Evolutionary conservation across 169 alveolate genomes (phyloP).

Genomic region (Prorocentrum cordatum): DNA sequence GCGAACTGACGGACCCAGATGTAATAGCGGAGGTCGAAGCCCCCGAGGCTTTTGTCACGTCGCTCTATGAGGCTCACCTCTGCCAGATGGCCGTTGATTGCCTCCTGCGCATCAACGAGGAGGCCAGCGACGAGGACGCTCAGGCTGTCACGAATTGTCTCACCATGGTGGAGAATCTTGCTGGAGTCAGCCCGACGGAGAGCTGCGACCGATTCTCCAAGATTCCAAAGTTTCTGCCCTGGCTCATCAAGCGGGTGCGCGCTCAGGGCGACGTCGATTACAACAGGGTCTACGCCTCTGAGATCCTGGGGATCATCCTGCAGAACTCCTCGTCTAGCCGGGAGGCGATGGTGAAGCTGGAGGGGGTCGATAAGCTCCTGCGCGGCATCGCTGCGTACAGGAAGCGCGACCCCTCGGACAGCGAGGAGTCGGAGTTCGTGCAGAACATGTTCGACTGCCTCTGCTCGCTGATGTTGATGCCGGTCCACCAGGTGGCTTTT

Average conservation of each 20-base stretch:
- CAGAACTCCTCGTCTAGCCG: conserved; percentile 75
- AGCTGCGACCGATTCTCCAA: not conserved
- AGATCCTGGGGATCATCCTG: conserved; percentile 74
- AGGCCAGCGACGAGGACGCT: conserved; percentile 25
- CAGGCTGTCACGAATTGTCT: conserved; percentile 46
- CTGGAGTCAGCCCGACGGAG: not conserved
- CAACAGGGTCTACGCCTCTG: conserved; percentile 74
- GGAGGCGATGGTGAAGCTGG: conserved; percentile 71
- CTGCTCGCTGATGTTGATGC: conserved; percentile 77
- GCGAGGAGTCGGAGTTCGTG: conserved; percentile 78
- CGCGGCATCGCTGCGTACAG: conserved; percentile 77
- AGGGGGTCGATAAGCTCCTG: conserved; percentile 78
- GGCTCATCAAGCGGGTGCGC: conserved; percentile 51
- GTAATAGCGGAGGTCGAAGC: conserved; percentile 50
- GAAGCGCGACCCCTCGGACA: conserved; percentile 77
- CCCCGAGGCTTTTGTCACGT: conserved; percentile 40
- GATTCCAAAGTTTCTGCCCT: conserved; percentile 17
- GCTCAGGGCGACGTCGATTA: conserved; percentile 36
- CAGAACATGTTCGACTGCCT: conserved; percentile 78
- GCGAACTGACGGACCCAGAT: conserved; percentile 56
- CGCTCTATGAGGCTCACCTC: conserved; percentile 55
- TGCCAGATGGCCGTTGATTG: conserved; percentile 56
- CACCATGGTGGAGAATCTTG: conserved; percentile 50
- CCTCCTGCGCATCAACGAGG: conserved; percentile 24
- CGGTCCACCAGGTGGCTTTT: conserved; percentile 73